Conservation (phyloP, 2,329 filamentous ascomycete species). For the Pseudopyricularia javanii region DNA sequence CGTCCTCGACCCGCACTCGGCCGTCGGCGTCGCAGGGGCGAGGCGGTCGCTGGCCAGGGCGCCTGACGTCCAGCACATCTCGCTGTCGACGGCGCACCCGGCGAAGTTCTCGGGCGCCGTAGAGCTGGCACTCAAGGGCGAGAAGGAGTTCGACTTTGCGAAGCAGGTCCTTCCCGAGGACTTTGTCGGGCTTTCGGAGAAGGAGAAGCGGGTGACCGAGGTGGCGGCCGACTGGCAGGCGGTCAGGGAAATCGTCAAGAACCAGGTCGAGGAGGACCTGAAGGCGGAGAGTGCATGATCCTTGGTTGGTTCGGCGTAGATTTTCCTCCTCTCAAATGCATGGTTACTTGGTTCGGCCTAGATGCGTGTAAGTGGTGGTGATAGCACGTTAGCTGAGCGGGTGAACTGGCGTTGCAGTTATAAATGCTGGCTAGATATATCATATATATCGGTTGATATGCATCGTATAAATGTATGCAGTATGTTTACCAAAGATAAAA, state of each 20-base stretch:
- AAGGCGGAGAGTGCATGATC: neutral
- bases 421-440: too few species aligned
- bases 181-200: conserved; percentile 66
- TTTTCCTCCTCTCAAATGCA: neutral
- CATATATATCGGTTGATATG: too few species aligned
- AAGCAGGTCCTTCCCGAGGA: conserved; percentile 66
- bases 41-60: conserved; percentile 51
- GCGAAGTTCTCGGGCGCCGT: conserved; percentile 89
- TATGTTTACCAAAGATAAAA: too few species aligned
- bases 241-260: conserved; percentile 63
- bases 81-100: conserved; percentile 86
- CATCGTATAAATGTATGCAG: too few species aligned
- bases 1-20: conserved; percentile 84
- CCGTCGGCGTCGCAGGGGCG: conserved; percentile 72
- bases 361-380: too few species aligned
- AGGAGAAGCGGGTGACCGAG: conserved; percentile 60
- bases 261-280: conserved; percentile 58
- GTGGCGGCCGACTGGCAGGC: conserved; percentile 62
- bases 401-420: too few species aligned
- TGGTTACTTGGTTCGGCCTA: too few species aligned
- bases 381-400: too few species aligned
- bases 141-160: conserved; percentile 64
- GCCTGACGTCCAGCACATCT: conserved; percentile 55
- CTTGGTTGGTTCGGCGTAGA: neutral
- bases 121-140: conserved; percentile 59